Percentiles rank a stretch among this genome's conserved stretches.
These are phyloP conservation scores for Pharnaceum exiguum DNA, from an alignment of 148 eudicot genomes.

Conservation along the genomic window DNA sequence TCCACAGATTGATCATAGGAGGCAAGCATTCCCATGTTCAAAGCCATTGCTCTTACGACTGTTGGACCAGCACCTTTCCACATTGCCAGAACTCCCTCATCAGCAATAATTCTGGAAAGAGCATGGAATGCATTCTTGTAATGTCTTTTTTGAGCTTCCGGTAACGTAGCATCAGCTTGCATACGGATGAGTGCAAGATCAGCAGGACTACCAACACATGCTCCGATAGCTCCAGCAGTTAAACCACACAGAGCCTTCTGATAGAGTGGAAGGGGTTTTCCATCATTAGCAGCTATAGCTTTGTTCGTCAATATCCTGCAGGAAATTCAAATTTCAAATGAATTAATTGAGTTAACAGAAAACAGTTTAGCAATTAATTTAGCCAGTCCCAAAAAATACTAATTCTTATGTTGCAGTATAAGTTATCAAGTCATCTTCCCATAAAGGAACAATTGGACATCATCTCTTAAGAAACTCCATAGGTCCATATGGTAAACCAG, in stretches of 20 bases:
- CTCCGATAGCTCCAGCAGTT: constrained; percentile 52
- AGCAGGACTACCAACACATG: constrained; percentile 37
- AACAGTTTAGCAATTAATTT: neutral
- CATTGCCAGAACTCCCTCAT: constrained; percentile 46
- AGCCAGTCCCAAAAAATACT: neutral
- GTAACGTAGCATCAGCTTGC: constrained; percentile 44
- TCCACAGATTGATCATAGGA: constrained; percentile 46
- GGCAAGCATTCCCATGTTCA: constrained; percentile 65
- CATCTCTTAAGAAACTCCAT: no score
- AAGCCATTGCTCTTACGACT: constrained; percentile 35
- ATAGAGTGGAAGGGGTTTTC: constrained; percentile 50
- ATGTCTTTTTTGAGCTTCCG: constrained; percentile 34
- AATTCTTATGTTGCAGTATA: no score
- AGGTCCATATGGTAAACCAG: no score
- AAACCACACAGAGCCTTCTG: constrained; percentile 57
- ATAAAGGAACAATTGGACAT: no score
- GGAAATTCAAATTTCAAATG: neutral
- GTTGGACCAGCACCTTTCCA: constrained; percentile 55
- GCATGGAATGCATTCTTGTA: constrained; percentile 44
- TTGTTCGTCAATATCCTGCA: constrained; percentile 42
- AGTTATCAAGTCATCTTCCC: no score
- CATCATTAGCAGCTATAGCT: constrained; percentile 42
- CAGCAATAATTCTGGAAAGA: constrained; percentile 29
- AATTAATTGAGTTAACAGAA: neutral
- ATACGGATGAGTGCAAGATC: constrained; percentile 31